Base-by-base conservation (phyloP, 805 yeast species). In the Starmerella bombi region DNA sequence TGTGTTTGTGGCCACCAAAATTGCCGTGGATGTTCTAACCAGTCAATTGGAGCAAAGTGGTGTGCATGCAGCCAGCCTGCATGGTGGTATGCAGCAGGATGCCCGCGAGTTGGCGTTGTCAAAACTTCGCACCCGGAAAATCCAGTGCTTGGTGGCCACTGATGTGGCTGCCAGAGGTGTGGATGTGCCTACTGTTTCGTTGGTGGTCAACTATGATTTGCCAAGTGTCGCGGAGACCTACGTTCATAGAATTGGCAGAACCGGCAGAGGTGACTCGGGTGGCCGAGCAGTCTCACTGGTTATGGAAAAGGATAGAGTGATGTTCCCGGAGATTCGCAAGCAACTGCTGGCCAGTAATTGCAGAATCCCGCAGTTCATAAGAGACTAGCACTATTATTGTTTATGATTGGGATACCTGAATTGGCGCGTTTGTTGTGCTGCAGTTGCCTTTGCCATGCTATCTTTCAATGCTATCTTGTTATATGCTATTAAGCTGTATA, bases 81-180 rank as follows among this genome's bases (percentile, higher is more conserved):
- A 88, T 59, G 97, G 97, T 12, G 77, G 86, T 0, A 82, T 80
- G 56, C 69, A 78, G 1, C 98, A 88, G 60, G 80, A 74, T 10
- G 78, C 78, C 52, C 72, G 98, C 60, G 97, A 88, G 54, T 61
- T 61, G n/a, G 80, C 94, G 0, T 66, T 88, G 15, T 60, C 63
- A 8, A 66, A 72, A 25, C 67, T 88, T 46, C 67, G 77, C 34
- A 48, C 60, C 5, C 77, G 80, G 2, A 59, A 62, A 19, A 70
- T 70, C 0, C 77, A 75, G 38, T 65, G 82, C 5, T 61, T 88
- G 32, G 76, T 88, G 15, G 97, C 96, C 3, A 91, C 97, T 0
- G 95, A 88, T 58, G 84, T 88, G 19, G 96, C 96, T 0, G 93
- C 94, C 3, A 72, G 98, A 63, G 98, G 98, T 57, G 73, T 88